These are phyloP conservation scores for Globisporangium solare DNA, from an alignment of 352 stramenopile species.

Conservation along the genomic window DNA sequence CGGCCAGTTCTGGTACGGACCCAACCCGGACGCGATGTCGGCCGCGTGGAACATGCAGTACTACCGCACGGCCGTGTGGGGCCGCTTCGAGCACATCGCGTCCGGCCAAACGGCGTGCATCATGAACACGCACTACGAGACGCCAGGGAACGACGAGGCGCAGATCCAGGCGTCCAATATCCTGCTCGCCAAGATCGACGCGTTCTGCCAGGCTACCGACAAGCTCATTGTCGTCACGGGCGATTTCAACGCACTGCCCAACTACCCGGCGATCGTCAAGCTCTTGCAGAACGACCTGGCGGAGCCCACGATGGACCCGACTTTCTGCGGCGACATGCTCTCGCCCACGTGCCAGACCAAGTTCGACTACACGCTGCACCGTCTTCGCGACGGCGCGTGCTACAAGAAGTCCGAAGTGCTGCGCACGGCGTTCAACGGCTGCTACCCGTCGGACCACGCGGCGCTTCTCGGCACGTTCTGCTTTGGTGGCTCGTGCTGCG, in stretches of 20 bases:
- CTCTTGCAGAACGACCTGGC: constrained; percentile 41
- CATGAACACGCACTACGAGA: constrained; percentile 84
- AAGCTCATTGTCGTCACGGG: constrained; percentile 60
- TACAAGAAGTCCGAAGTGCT: constrained; percentile 53
- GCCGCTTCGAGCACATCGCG: constrained; percentile 65
- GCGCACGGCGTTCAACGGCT: constrained; percentile 54
- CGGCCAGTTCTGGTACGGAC: constrained; percentile 63
- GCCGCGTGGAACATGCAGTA: constrained; percentile 63
- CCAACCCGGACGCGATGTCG: constrained; percentile 43
- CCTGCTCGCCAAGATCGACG: constrained; percentile 44
- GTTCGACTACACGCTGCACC: constrained; percentile 64
- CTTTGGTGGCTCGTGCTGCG: constrained; percentile 52
- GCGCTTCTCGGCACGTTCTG: constrained; percentile 56
- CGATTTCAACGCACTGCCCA: constrained; percentile 69
- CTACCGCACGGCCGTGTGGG: constrained; percentile 67
- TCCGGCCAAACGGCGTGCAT: constrained; percentile 62
- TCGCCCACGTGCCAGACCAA: constrained; percentile 54
- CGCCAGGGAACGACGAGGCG: constrained; percentile 62
- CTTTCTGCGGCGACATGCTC: constrained; percentile 70
- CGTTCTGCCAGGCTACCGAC: constrained; percentile 47
- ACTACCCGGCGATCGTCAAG: constrained; percentile 60
- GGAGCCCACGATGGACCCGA: constrained; percentile 47
- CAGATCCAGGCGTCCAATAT: constrained; percentile 67
- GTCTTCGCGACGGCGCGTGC: constrained; percentile 38
- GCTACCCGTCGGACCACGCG: constrained; percentile 75